A percentile compares a stretch with the other conserved stretches of the same genome.
Conservation (phyloP, 78 protist genomes). For the Thecamonas trahens region DNA sequence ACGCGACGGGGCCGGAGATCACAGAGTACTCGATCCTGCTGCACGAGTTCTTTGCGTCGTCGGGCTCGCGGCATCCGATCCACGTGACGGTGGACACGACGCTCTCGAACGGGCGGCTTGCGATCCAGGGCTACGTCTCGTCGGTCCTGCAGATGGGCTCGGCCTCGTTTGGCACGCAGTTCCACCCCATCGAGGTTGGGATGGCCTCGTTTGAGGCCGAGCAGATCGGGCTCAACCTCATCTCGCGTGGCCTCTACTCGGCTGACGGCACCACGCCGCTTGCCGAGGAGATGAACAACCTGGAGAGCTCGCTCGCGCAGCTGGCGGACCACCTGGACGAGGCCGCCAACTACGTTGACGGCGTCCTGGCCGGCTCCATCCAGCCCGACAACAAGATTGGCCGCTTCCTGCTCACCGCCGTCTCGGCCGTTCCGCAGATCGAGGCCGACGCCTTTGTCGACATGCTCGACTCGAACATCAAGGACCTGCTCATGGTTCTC, state of each 20-base stretch:
- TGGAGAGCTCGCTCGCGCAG: not conserved
- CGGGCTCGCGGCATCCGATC: not conserved
- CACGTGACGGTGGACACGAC: constrained; percentile 10
- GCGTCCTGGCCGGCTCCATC: not conserved
- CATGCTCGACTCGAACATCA: constrained; percentile 12
- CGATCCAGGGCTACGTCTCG: constrained; percentile 4
- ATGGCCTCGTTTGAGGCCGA: not conserved
- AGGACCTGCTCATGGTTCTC: constrained; percentile 25
- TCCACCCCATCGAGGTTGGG: constrained; percentile 1
- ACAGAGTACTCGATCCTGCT: constrained; percentile 1
- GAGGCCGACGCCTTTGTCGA: not conserved
- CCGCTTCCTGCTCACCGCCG: constrained; percentile 1
- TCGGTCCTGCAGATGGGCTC: not conserved
- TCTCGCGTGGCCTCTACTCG: not conserved
- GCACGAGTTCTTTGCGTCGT: constrained; percentile 31
- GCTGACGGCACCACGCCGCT: not conserved
- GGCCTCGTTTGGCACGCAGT: constrained; percentile 5
- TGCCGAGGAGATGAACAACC: not conserved
- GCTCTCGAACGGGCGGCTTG: constrained; percentile 1
- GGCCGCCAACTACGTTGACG: not conserved
- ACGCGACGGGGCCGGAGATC: constrained; percentile 25
- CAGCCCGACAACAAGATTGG: not conserved
- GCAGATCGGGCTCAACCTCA: not conserved
- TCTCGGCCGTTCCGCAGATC: constrained; percentile 8
- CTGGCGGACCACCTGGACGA: not conserved